Evolutionary conservation across 169 alveolate genomes (phyloP).

Genomic region (Plasmodium ovale): DNA sequence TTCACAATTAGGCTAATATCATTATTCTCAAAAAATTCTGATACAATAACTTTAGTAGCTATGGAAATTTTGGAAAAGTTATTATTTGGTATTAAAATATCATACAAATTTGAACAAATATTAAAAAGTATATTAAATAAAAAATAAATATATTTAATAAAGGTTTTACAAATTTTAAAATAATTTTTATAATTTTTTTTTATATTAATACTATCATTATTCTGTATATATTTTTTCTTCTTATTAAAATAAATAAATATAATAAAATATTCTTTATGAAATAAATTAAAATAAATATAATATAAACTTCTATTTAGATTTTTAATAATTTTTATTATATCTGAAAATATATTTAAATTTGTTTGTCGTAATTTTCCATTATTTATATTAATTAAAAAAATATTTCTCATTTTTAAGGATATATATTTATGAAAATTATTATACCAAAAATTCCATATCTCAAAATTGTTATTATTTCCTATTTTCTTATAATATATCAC

Average conservation of each 20-base stretch:
- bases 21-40: constrained; percentile 9
- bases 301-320: constrained; percentile 45
- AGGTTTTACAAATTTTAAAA: constrained; percentile 19
- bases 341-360: constrained; percentile 29
- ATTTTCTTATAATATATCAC: constrained; percentile 5
- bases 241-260: constrained; percentile 15
- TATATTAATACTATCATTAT: background rate
- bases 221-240: background rate
- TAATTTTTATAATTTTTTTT: background rate
- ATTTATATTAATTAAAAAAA: constrained; percentile 18
- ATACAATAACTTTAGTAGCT: constrained; percentile 57
- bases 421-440: constrained; percentile 36
- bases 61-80: constrained; percentile 12
- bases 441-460: constrained; percentile 72
- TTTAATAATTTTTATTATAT: constrained; percentile 50
- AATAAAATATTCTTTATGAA: constrained; percentile 55
- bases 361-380: background rate
- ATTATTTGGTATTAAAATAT: constrained; percentile 4
- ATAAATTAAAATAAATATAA: constrained; percentile 49
- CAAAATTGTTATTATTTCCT: constrained; percentile 4
- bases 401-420: constrained; percentile 47
- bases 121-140: constrained; percentile 58
- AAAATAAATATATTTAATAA: constrained; percentile 59
- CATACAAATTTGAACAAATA: constrained; percentile 58
- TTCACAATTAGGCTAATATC: constrained; percentile 62